These are phyloP conservation scores for Russula foetens DNA, from an alignment of 768 basidiomycete genomes.

Conservation along the genomic window DNA sequence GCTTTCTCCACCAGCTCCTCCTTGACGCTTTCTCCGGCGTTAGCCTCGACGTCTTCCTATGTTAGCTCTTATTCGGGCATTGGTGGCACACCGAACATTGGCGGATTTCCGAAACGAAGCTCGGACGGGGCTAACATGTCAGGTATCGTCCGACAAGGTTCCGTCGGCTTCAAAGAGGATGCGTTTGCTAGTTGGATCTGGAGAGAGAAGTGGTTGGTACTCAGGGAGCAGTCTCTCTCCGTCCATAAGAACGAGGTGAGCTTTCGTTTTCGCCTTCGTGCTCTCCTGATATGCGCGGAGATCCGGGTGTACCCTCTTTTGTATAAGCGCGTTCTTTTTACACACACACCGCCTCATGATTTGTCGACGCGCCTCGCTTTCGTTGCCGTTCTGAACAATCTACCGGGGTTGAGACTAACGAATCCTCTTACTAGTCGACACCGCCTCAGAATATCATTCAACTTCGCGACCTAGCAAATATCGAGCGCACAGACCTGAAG, in stretches of 20 bases:
- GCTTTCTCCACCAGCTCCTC: slow-evolving; percentile 52
- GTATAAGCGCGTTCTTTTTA: neutral
- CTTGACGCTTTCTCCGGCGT: slow-evolving; percentile 40
- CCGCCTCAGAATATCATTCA: slow-evolving; percentile 53
- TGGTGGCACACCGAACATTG: slow-evolving; percentile 79
- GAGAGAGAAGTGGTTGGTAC: slow-evolving; percentile 82
- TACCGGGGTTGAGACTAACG: neutral
- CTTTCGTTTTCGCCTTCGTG: neutral
- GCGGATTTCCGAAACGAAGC: slow-evolving; percentile 64
- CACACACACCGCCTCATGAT: neutral
- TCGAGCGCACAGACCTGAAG: slow-evolving; percentile 90
- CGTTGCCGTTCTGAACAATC: neutral
- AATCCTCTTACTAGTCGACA: slow-evolving; percentile 32
- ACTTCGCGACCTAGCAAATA: slow-evolving; percentile 72
- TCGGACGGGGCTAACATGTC: slow-evolving; percentile 29
- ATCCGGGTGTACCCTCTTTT: neutral
- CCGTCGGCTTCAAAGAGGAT: slow-evolving; percentile 87
- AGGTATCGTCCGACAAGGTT: slow-evolving; percentile 58
- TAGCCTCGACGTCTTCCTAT: slow-evolving; percentile 53
- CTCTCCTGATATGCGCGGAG: neutral
- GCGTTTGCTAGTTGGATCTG: slow-evolving; percentile 89
- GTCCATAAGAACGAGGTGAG: slow-evolving; percentile 92
- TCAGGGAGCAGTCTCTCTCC: slow-evolving; percentile 69
- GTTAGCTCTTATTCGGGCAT: slow-evolving; percentile 68
- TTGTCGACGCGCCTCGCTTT: neutral